A percentile compares a stretch with the other conserved stretches of the same genome.
Conservation (phyloP, 2,329 filamentous ascomycete genomes). For the Microdochium paspali region DNA sequence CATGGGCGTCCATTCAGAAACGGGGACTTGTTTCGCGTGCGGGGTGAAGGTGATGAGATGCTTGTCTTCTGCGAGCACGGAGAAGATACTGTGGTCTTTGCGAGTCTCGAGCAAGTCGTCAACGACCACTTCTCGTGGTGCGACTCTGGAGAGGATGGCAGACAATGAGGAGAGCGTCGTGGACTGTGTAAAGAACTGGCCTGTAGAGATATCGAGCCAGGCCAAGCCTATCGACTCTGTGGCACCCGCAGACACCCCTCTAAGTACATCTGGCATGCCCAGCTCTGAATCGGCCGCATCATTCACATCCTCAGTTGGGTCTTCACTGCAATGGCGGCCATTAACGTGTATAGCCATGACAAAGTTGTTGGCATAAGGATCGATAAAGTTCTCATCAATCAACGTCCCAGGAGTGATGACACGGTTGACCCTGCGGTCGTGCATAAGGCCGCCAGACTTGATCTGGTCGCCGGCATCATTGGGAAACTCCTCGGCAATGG, state of each 20-base stretch:
- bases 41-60: conserved; percentile 67
- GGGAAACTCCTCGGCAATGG: conserved; percentile 86
- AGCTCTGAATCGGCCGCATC: conserved; percentile 7
- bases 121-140: conserved; percentile 76
- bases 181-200: conserved; percentile 81
- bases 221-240: conserved; percentile 53
- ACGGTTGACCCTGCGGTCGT: conserved; percentile 75
- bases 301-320: conserved; percentile 5
- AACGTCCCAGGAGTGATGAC: conserved; percentile 91
- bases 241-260: conserved; percentile 6
- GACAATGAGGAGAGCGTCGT: conserved; percentile 62
- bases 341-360: conserved; percentile 67
- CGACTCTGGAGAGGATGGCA: conserved; percentile 75
- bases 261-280: conserved; percentile 3
- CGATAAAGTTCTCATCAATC: conserved; percentile 96
- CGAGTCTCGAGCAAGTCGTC: conserved; percentile 51
- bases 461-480: conserved; percentile 61
- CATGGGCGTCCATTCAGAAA: conserved; percentile 64
- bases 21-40: conserved; percentile 30
- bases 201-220: conserved; percentile 93
- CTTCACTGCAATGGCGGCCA: conserved; percentile 12
- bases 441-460: conserved; percentile 70
- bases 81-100: conserved; percentile 52
- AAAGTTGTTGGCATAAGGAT: conserved; percentile 89
- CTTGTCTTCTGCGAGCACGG: conserved; percentile 64